Base-by-base conservation (phyloP, 2,329 filamentous ascomycete species). In the Fusarium tanahbumbuense region DNA sequence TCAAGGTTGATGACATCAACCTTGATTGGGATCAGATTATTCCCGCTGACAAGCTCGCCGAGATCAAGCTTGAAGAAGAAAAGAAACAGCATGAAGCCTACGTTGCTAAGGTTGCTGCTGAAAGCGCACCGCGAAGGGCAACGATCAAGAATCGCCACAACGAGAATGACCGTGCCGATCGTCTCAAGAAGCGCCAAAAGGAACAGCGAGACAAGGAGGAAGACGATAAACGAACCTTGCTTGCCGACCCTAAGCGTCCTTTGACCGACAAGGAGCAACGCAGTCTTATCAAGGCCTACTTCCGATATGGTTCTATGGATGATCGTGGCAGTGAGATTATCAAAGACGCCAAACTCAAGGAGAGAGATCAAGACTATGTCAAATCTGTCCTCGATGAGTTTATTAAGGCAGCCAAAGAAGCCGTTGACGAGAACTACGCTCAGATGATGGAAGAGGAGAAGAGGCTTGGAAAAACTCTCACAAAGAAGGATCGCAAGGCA, bases 1-100 rank as follows among this genome's bases (percentile, higher is more conserved):
- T 98, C 80, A 98, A 98, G 81, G 92, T 98, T 25, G 93, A 98
- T 63, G 87, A 89, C 53, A 83, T 89, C 50, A 83, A 84, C 70
- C 89, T 98, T 27, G 94, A 97, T 73, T 99, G 96, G 96, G 96
- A 99, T 75, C 92, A 98, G 72, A 99, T 99, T 75, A 98, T 99
- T 73, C 97, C 96, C 1, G 94, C 94, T 64, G 94, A 97, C 10
- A 91, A 97, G 75, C 87, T 99, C 20, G 94, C 94, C 18, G 91
- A 90, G 64, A 92, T 98, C 81, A 97, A 97, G 79, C 91, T 90
- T 0, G 93, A 97, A 53, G 95, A 98, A 75, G 92, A 97, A 72
- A 90, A 91, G 78, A 92, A 92, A 76, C 89, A 92, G 59, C 89
- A 97, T 59, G 93, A 94, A 16, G 89, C 92, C 48, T 97, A 96